phyloP scores from a whole-genome alignment of 768 basidiomycete genomes.

The Tulasnella calospora region DNA sequence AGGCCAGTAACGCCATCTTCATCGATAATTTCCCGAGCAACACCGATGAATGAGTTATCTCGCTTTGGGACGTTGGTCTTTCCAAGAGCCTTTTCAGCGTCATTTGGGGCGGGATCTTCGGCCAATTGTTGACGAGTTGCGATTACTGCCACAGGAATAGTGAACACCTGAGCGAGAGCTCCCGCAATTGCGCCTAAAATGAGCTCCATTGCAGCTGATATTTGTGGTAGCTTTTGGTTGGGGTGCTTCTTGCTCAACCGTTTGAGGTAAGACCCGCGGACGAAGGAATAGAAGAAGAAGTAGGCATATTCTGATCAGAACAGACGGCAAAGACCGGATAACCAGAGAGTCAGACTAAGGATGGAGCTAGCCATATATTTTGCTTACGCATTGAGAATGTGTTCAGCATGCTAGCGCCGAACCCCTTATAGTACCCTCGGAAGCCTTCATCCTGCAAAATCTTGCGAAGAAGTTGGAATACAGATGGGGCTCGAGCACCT shows the following conservation, averaged over 20 bases:
- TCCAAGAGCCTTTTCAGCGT: slow-evolving; percentile 25
- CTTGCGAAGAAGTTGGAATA: slow-evolving; percentile 59
- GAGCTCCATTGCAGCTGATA: slow-evolving; percentile 77
- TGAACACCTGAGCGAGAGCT: slow-evolving; percentile 93
- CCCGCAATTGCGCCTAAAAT: slow-evolving; percentile 87
- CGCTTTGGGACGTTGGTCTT: slow-evolving; percentile 1
- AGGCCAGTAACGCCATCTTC: slow-evolving; percentile 84
- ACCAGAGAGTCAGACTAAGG: background rate
- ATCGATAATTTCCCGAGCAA: slow-evolving; percentile 79
- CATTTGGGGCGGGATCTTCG: slow-evolving; percentile 49
- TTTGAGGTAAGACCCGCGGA: slow-evolving; percentile 76
- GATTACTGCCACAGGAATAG: slow-evolving; percentile 95
- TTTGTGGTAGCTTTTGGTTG: slow-evolving; percentile 47
- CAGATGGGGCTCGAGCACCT: slow-evolving; percentile 46
- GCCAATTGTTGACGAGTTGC: slow-evolving; percentile 84
- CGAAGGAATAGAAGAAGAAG: slow-evolving; percentile 97
- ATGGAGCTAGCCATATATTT: slow-evolving; percentile 20
- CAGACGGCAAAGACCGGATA: slow-evolving; percentile 18
- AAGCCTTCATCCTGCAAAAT: slow-evolving; percentile 81
- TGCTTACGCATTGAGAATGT: slow-evolving; percentile 93
- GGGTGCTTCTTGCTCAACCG: slow-evolving; percentile 58
- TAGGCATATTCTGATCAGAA: slow-evolving; percentile 81
- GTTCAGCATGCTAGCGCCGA: slow-evolving; percentile 94
- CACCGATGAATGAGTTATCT: slow-evolving; percentile 71
- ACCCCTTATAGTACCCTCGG: slow-evolving; percentile 80